Percentiles rank a stretch among this genome's conserved stretches.
Conservation (phyloP, 352 stramenopile genomes). For the Phytophthora multivora region DNA sequence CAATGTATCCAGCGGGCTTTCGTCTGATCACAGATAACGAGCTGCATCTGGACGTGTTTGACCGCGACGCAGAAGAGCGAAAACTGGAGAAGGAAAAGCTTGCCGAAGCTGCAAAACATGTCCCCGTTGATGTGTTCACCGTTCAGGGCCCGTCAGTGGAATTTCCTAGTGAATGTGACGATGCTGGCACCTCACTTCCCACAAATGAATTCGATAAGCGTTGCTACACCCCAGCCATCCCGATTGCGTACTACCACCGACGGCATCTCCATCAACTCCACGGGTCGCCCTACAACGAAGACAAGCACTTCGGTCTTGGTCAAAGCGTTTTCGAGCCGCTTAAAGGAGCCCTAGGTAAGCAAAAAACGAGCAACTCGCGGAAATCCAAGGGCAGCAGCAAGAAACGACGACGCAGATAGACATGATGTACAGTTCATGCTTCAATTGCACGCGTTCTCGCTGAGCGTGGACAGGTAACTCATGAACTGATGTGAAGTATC, state of each 20-base stretch:
- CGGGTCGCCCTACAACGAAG: constrained; percentile 54
- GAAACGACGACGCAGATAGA: constrained; percentile 53
- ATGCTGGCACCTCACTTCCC: constrained; percentile 4
- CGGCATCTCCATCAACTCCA: constrained; percentile 51
- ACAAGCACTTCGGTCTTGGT: constrained; percentile 71
- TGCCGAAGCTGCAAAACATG: constrained; percentile 13
- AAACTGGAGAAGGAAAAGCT: constrained; percentile 39
- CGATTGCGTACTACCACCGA: constrained; percentile 60
- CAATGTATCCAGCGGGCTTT: constrained; percentile 87
- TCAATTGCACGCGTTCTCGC: not conserved
- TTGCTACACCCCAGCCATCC: constrained; percentile 59
- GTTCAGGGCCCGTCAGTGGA: constrained; percentile 6
- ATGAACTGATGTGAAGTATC: constrained; percentile 5
- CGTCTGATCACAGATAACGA: constrained; percentile 85
- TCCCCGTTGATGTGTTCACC: constrained; percentile 58
- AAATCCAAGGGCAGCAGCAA: constrained; percentile 46
- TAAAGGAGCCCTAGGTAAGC: constrained; percentile 47
- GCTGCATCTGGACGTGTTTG: constrained; percentile 51
- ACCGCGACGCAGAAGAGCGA: constrained; percentile 36
- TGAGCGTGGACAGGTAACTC: constrained; percentile 16
- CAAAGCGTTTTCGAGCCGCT: constrained; percentile 78
- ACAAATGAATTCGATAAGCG: constrained; percentile 29
- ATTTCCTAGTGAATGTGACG: constrained; percentile 21
- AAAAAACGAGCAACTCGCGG: constrained; percentile 38
- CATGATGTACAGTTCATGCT: not conserved